Evolutionary conservation across 805 yeast species (phyloP).

Genomic region (Lachancea fermentati): DNA sequence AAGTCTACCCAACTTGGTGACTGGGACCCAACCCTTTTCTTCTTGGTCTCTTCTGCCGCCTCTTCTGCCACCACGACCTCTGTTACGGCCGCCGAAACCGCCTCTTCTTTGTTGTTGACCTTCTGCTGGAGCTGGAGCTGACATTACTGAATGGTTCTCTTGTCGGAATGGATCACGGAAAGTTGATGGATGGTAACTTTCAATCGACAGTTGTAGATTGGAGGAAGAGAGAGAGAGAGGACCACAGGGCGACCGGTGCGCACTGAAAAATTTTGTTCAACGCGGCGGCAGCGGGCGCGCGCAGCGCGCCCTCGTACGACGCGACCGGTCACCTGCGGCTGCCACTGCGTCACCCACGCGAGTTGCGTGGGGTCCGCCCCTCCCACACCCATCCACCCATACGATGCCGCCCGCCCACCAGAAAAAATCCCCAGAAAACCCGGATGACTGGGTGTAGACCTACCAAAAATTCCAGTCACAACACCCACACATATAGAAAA

Average conservation of each 20-base stretch:
- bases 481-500: neutral
- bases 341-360: neutral
- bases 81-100: conserved; percentile 50
- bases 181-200: conserved; percentile 50
- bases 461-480: neutral
- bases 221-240: neutral
- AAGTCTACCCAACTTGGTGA: conserved; percentile 99
- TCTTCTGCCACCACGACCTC: conserved; percentile 55
- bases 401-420: neutral
- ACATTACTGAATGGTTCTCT: conserved; percentile 29
- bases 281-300: neutral
- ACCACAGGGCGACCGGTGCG: neutral
- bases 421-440: neutral
- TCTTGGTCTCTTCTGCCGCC: conserved; percentile 79
- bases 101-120: conserved; percentile 40
- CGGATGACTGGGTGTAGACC: neutral
- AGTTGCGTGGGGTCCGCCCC: neutral
- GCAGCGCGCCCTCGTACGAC: too few relatives aligned
- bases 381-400: too few relatives aligned
- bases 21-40: conserved; percentile 99
- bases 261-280: neutral
- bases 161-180: conserved; percentile 49
- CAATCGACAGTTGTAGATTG: conserved; percentile 37
- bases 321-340: too few relatives aligned
- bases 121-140: conserved; percentile 36